A percentile compares a stretch with the other conserved stretches of the same genome.
These are phyloP conservation scores for Rhynchosporium secalis DNA, from an alignment of 2,329 filamentous ascomycete species.

Conservation along the genomic window DNA sequence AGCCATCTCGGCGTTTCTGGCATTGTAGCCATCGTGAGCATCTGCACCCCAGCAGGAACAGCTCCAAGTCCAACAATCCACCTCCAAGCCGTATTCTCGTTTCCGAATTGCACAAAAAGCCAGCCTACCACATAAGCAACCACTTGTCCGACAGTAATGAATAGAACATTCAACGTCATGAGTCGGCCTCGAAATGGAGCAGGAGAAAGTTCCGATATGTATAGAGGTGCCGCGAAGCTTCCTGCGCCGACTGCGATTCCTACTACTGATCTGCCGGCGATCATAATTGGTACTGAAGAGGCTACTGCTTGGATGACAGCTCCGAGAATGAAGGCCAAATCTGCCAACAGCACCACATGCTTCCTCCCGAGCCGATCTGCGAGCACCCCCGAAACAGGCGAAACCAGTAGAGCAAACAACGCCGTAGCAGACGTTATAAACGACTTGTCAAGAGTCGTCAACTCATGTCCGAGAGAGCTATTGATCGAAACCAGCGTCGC, in stretches of 20 bases:
- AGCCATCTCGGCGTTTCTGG: constrained; percentile 91
- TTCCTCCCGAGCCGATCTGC: constrained; percentile 63
- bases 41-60: constrained; percentile 72
- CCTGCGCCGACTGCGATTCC: constrained; percentile 73
- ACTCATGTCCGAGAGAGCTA: constrained; percentile 53
- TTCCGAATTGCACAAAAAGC: constrained; percentile 61
- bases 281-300: constrained; percentile 61
- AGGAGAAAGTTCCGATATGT: constrained; percentile 84
- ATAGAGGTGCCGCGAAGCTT: constrained; percentile 81
- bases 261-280: constrained; percentile 66
- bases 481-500: constrained; percentile 66
- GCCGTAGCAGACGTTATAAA: constrained; percentile 70
- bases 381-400: constrained; percentile 63
- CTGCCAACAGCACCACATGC: constrained; percentile 62
- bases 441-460: constrained; percentile 67
- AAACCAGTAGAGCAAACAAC: constrained; percentile 63
- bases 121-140: constrained; percentile 85
- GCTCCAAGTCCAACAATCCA: constrained; percentile 91
- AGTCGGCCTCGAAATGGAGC: constrained; percentile 73
- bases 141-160: constrained; percentile 86
- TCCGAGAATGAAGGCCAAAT: constrained; percentile 67
- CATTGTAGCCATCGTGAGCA: constrained; percentile 66
- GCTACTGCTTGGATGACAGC: constrained; percentile 64
- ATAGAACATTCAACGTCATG: constrained; percentile 78
- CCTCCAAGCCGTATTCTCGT: constrained; percentile 67